A percentile compares a stretch with the other conserved stretches of the same genome.
These are phyloP conservation scores for Histomonas meleagridis DNA, from an alignment of 208 protist genomes.

Conservation along the genomic window DNA sequence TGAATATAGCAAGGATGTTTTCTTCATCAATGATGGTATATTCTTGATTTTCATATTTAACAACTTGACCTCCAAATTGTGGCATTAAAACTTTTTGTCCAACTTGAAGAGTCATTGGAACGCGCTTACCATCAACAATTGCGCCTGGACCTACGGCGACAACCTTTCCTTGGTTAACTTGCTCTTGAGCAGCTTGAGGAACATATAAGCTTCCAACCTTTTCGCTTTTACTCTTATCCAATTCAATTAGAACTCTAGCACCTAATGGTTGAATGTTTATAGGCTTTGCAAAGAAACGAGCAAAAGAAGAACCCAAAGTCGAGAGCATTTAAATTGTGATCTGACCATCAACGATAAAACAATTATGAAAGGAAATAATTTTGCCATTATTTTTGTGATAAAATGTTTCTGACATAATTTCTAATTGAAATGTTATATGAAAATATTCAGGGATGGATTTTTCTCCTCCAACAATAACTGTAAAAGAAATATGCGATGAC, in stretches of 20 bases:
- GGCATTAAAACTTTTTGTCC: not conserved
- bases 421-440: too few species aligned
- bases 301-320: not conserved
- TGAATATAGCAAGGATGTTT: not conserved
- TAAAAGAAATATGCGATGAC: too few species aligned
- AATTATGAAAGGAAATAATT: too few species aligned
- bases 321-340: too few species aligned
- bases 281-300: not conserved
- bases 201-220: constrained; percentile 17
- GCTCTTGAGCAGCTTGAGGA: not conserved
- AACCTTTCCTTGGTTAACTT: not conserved
- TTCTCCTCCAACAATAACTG: too few species aligned
- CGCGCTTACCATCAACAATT: not conserved
- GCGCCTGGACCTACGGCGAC: not conserved
- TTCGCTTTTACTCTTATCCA: not conserved
- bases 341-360: too few species aligned
- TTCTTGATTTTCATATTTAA: not conserved
- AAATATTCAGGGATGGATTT: too few species aligned
- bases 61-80: constrained; percentile 15
- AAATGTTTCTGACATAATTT: too few species aligned
- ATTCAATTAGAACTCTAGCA: not conserved
- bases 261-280: constrained; percentile 8
- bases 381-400: too few species aligned
- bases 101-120: not conserved
- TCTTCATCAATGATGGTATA: constrained; percentile 24